These are phyloP conservation scores for Chlorella sp. DNA, from an alignment of 139 green algal species.

Conservation along the genomic window DNA sequence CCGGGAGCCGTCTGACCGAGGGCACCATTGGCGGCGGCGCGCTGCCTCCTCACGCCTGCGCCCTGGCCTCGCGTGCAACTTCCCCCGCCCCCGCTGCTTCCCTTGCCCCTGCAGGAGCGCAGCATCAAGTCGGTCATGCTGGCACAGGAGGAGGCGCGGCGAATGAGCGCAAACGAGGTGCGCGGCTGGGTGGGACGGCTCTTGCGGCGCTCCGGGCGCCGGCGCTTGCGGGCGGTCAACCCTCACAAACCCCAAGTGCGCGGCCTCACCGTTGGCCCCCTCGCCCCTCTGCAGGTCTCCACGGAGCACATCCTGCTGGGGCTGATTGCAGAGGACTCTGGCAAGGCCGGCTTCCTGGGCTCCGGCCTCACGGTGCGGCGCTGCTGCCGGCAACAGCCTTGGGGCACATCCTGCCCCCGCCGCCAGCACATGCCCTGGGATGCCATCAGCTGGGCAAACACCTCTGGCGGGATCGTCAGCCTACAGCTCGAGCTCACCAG, in stretches of 20 bases:
- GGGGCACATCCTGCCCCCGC: not conserved
- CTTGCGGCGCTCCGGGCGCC: not conserved
- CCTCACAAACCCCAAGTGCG: too few species aligned
- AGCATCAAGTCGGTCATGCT: slow-evolving; percentile 88
- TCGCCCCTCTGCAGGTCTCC: slow-evolving; percentile 58
- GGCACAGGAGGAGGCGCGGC: slow-evolving; percentile 76
- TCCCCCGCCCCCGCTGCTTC: not conserved
- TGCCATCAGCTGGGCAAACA: too few species aligned
- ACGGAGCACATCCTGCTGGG: slow-evolving; percentile 92
- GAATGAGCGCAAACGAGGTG: slow-evolving; percentile 67
- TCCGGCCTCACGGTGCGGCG: slow-evolving; percentile 66
- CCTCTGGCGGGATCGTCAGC: too few species aligned
- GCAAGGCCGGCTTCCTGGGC: slow-evolving; percentile 75
- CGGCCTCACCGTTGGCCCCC: not conserved
- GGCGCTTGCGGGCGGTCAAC: not conserved
- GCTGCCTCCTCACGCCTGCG: not conserved
- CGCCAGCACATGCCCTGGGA: not conserved
- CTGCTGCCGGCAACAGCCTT: not conserved
- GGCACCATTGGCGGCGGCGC: too few species aligned
- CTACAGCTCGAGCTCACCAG: too few species aligned
- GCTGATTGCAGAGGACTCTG: slow-evolving; percentile 78
- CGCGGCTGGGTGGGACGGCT: not conserved
- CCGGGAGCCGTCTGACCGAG: not conserved
- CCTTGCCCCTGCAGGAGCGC: slow-evolving; percentile 67
- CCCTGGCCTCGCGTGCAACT: not conserved